Evolutionary conservation across 1,139 yeast species (phyloP).

Genomic region (Nakaseomyces nivariensis): DNA sequence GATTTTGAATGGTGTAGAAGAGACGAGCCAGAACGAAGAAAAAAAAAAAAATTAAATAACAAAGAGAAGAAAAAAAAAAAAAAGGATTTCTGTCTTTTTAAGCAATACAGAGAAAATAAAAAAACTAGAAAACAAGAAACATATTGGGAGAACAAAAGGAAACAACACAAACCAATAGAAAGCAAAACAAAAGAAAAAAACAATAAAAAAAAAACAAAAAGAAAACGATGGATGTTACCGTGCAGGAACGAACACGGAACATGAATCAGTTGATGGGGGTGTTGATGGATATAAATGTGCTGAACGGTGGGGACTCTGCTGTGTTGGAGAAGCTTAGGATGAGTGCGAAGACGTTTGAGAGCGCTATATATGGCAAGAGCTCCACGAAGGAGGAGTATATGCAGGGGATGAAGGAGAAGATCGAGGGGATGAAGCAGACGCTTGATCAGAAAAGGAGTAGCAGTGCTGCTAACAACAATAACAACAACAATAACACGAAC

Average conservation of each 20-base stretch:
- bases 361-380: constrained; percentile 28
- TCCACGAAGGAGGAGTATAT: constrained; percentile 28
- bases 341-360: constrained; percentile 30
- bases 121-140: too few species aligned
- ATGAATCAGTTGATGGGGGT: constrained; percentile 28
- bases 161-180: background rate
- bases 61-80: too few species aligned
- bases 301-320: constrained; percentile 28
- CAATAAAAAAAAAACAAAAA: background rate
- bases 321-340: constrained; percentile 30
- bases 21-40: too few species aligned
- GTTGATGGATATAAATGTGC: constrained; percentile 28
- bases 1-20: too few species aligned
- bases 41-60: too few species aligned
- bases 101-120: too few species aligned
- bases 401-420: constrained; percentile 29
- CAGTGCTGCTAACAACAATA: constrained; percentile 2
- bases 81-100: too few species aligned
- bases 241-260: constrained; percentile 28
- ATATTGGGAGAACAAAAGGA: too few species aligned
- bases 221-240: constrained; percentile 11
- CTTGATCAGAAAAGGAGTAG: constrained; percentile 19
- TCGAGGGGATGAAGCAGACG: constrained; percentile 28
- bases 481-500: too few species aligned
- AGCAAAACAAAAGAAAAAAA: background rate